phyloP scores from a whole-genome alignment of 2,329 filamentous ascomycete genomes.

The Colletotrichum godetiae region DNA sequence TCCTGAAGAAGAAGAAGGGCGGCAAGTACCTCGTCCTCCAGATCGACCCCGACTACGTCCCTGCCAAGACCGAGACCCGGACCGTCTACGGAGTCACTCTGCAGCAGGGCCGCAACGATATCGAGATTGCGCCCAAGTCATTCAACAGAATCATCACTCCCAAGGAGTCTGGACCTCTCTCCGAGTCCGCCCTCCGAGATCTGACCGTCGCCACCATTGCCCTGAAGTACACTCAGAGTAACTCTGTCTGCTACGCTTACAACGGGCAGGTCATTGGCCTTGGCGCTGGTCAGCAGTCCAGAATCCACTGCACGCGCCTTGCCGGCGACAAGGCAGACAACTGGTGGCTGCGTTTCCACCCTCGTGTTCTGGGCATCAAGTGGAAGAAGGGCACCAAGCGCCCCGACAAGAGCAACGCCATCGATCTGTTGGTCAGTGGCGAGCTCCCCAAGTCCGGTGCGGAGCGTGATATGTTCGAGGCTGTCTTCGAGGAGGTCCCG shows the following conservation, averaged over 20 bases:
- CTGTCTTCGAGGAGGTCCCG: conserved; percentile 90
- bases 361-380: conserved; percentile 85
- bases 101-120: conserved; percentile 92
- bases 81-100: conserved; percentile 92
- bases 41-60: conserved; percentile 89
- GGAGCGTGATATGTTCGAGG: conserved; percentile 89
- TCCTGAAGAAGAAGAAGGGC: conserved; percentile 97
- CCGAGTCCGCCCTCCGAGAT: conserved; percentile 87
- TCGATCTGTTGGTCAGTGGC: conserved; percentile 93
- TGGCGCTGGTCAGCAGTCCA: conserved; percentile 95
- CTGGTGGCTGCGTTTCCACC: conserved; percentile 99
- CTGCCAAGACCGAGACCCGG: conserved; percentile 83
- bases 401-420: conserved; percentile 97
- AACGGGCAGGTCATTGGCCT: conserved; percentile 95
- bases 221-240: conserved; percentile 98
- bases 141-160: conserved; percentile 90
- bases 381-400: conserved; percentile 99
- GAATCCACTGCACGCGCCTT: conserved; percentile 97
- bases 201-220: conserved; percentile 96
- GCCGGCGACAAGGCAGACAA: conserved; percentile 99
- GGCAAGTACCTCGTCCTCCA: conserved; percentile 96
- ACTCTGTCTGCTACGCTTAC: conserved; percentile 97
- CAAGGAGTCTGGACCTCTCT: conserved; percentile 78
- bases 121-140: conserved; percentile 84
- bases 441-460: conserved; percentile 85